Conservation (phyloP, 2,329 filamentous ascomycete species). For the Neopestalotiopsis sp. region DNA sequence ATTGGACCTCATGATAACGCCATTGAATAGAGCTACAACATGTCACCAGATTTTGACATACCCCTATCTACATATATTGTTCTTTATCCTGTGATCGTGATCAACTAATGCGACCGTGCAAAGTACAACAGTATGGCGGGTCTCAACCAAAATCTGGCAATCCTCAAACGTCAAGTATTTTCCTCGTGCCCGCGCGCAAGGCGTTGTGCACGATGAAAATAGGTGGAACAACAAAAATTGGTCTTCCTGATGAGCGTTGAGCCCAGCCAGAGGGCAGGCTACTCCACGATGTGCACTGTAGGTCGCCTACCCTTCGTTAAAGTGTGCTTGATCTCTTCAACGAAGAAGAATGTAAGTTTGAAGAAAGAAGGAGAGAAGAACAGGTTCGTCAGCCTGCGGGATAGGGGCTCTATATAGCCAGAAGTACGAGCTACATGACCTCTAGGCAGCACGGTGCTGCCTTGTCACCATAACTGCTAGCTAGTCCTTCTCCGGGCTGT, state of each 20-base stretch:
- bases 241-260: not conserved
- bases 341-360: conserved; percentile 4
- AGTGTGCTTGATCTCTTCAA: conserved; percentile 4
- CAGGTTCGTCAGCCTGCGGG: not conserved
- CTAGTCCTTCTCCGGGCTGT: conserved; percentile 2
- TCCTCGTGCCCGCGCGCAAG: conserved; percentile 1
- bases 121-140: too few relatives aligned
- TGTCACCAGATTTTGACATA: not conserved
- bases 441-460: not conserved
- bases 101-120: too few relatives aligned
- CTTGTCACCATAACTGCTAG: not conserved
- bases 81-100: not conserved
- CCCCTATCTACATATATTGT: not conserved
- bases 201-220: conserved; percentile 9
- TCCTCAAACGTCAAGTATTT: not conserved
- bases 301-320: not conserved
- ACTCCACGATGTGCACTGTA: conserved; percentile 1
- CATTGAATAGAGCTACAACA: not conserved
- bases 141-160: not conserved
- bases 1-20: not conserved
- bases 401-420: not conserved
- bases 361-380: not conserved
- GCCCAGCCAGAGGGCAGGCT: not conserved
- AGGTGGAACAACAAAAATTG: conserved; percentile 2
- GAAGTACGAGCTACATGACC: not conserved